phyloP scores from a whole-genome alignment of 2,329 filamentous ascomycete species.

The Penicillium sp. region DNA sequence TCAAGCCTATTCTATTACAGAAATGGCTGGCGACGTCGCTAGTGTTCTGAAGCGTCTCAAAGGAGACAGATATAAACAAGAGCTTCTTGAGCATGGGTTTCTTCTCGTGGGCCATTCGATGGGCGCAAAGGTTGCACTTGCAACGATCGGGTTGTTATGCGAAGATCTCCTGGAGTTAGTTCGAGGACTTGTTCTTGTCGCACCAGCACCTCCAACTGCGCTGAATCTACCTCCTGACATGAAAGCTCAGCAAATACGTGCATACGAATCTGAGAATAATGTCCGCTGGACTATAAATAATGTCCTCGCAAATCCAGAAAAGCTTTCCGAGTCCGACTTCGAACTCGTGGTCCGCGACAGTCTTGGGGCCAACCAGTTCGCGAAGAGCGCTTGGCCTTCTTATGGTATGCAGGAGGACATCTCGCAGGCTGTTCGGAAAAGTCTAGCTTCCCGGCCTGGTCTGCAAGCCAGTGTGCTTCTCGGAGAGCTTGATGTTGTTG shows the following conservation, averaged over 20 bases:
- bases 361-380: slow-evolving; percentile 32
- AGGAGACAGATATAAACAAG: slow-evolving; percentile 23
- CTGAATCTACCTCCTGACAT: slow-evolving; percentile 38
- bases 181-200: slow-evolving; percentile 40
- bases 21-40: slow-evolving; percentile 27
- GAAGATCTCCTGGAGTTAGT: slow-evolving; percentile 17
- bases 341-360: slow-evolving; percentile 34
- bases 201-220: slow-evolving; percentile 41
- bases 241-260: slow-evolving; percentile 37
- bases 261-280: slow-evolving; percentile 36
- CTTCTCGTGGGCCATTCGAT: slow-evolving; percentile 46
- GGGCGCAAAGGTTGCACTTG: slow-evolving; percentile 46
- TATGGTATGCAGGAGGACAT: slow-evolving; percentile 44
- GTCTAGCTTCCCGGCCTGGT: slow-evolving; percentile 13
- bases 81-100: slow-evolving; percentile 31
- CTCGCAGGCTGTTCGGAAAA: slow-evolving; percentile 20
- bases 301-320: slow-evolving; percentile 34
- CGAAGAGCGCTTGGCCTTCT: slow-evolving; percentile 41
- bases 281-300: slow-evolving; percentile 39
- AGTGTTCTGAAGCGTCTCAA: slow-evolving; percentile 16
- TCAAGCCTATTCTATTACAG: slow-evolving; percentile 31
- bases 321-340: slow-evolving; percentile 22
- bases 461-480: slow-evolving; percentile 33
- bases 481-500: slow-evolving; percentile 40
- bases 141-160: slow-evolving; percentile 10